Evolutionary conservation across 305 asterid genomes (phyloP), one percentile per base, ranked within the genome.

Genomic region (Solanum hybrid): DNA sequence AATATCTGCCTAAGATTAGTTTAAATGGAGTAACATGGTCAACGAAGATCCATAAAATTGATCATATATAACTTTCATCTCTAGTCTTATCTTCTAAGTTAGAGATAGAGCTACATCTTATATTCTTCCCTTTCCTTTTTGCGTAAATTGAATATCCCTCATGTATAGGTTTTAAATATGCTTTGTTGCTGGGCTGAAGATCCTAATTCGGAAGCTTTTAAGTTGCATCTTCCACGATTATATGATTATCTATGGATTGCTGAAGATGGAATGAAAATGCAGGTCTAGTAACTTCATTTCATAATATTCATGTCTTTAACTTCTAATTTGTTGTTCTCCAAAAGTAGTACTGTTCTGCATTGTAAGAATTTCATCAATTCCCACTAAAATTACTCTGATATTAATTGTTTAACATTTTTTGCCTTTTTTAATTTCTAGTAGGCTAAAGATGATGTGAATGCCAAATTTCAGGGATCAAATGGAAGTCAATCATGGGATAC

Each of bases 401-500:
- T 22, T 78, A 78, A 5, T 35, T 35, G 5, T 74, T 35, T 34
- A 78, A 78, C 51, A 35, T 78, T 35, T 31, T 61, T 18, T 35
- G 13, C 31, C 51, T 78, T 78, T 78, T 42, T 4, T 29, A 42
- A 42, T 42, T 35, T 78, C 51, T 20, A 78, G 51, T 78, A 9
- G 29, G 24, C 86, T 89, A 64, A 42, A 35, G 80, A 73, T 84
- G 90, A 74, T 22, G 26, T 86, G 85, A 36, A 35, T 76, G 42
- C 33, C 86, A 51, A 88, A 86, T 92, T 89, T 88, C 93, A 96
- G 98, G 98, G 98, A 22, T 96, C 94, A 90, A 95, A 96, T 90
- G 99, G 99, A 88, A 96, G 98, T 90, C 99, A 97, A 91, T 89
- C 91, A 69, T 97, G 99, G 99, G 99, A 97, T 86, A 91, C 97